phyloP scores from a whole-genome alignment of 208 protist genomes.

The Strigomonas culicis region DNA sequence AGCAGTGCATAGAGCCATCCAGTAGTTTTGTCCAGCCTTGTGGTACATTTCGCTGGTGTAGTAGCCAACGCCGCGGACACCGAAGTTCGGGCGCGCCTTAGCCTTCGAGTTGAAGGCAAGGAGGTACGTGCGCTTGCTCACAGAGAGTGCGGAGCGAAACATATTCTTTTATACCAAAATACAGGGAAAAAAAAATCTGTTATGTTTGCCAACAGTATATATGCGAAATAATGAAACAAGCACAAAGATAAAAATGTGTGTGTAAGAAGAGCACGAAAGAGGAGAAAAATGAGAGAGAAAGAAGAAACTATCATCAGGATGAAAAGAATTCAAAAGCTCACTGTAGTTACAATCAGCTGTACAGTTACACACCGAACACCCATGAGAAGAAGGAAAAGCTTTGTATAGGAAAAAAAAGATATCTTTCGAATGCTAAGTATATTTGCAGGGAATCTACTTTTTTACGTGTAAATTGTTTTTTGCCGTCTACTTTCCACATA shows the following conservation, averaged over 20 bases:
- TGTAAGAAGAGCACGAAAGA: neutral
- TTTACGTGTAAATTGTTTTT: no score
- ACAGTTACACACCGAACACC: neutral
- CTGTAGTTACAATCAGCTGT: neutral
- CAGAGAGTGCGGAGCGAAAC: slow-evolving; percentile 59
- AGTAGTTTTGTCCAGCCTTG: slow-evolving; percentile 78
- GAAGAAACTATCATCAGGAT: neutral
- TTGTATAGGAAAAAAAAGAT: no score
- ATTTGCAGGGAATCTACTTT: no score
- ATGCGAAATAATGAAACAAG: neutral
- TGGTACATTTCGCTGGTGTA: slow-evolving; percentile 80
- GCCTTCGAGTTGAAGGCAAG: slow-evolving; percentile 86
- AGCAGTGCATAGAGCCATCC: slow-evolving; percentile 49
- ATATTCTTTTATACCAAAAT: slow-evolving; percentile 39
- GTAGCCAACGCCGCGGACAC: slow-evolving; percentile 76
- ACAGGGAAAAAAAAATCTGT: neutral
- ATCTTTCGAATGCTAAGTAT: no score
- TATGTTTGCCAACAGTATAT: slow-evolving; percentile 4
- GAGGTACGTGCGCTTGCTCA: slow-evolving; percentile 70
- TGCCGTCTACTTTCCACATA: no score
- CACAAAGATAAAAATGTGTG: neutral
- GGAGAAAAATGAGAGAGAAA: neutral
- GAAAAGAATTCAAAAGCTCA: neutral
- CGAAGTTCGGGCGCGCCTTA: slow-evolving; percentile 87
- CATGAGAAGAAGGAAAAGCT: neutral